Conservation (phyloP, 2,329 filamentous ascomycete species). For the Ophiosphaerella korrae region DNA sequence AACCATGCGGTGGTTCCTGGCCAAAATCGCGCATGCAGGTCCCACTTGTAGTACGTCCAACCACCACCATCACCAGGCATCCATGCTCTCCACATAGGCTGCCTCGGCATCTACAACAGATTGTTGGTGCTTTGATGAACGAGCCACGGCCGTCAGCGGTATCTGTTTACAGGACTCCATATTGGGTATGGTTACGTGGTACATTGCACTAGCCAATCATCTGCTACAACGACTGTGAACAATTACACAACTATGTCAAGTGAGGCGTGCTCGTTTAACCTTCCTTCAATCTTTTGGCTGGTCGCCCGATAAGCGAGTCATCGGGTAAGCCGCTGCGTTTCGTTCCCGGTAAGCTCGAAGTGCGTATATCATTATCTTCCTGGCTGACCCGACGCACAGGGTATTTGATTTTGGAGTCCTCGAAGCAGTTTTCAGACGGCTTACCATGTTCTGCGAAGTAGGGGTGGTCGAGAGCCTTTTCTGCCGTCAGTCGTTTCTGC, state of each 20-base stretch:
- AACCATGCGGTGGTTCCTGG: too few relatives aligned
- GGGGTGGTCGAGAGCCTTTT: constrained; percentile 84
- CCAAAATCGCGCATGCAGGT: too few relatives aligned
- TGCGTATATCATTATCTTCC: constrained; percentile 95
- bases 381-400: constrained; percentile 88
- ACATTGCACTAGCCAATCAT: constrained; percentile 4
- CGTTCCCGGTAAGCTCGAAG: constrained; percentile 84
- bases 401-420: constrained; percentile 86
- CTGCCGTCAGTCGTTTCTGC: constrained; percentile 82
- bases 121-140: too few relatives aligned
- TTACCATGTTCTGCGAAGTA: constrained; percentile 73
- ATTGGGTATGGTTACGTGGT: not conserved
- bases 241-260: too few relatives aligned
- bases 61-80: too few relatives aligned
- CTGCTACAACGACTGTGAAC: constrained; percentile 7
- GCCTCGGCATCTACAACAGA: too few relatives aligned
- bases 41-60: too few relatives aligned
- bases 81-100: too few relatives aligned
- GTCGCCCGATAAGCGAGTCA: constrained; percentile 68
- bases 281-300: constrained; percentile 61
- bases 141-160: too few relatives aligned
- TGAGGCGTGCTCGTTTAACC: constrained; percentile 25
- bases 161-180: not conserved
- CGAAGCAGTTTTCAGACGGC: constrained; percentile 84
- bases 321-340: constrained; percentile 87